Evolutionary conservation across 805 yeast species (phyloP).

Genomic region (Suhomyces emberorum): DNA sequence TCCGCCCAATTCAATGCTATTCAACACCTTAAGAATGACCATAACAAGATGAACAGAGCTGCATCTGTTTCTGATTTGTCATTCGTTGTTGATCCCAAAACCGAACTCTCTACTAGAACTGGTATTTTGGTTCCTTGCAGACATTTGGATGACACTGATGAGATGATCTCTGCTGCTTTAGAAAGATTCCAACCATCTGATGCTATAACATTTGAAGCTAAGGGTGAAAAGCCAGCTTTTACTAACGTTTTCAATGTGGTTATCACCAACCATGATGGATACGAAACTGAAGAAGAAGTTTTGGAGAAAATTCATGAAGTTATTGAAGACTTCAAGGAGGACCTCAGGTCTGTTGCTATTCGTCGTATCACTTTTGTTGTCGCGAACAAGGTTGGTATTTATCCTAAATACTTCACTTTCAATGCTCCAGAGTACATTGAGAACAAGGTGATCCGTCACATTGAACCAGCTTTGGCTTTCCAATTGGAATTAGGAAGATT

Average conservation of each 20-base stretch:
- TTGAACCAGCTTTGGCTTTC: slow-evolving; percentile 97
- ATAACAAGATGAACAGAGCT: slow-evolving; percentile 65
- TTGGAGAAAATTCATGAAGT: slow-evolving; percentile 60
- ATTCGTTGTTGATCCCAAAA: slow-evolving; percentile 67
- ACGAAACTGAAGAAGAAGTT: slow-evolving; percentile 65
- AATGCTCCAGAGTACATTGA: slow-evolving; percentile 83
- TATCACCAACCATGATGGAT: slow-evolving; percentile 71
- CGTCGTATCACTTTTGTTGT: slow-evolving; percentile 93
- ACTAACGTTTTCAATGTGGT: slow-evolving; percentile 83
- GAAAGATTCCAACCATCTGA: slow-evolving; percentile 58
- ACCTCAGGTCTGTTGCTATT: slow-evolving; percentile 64
- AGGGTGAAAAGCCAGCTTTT: slow-evolving; percentile 37
- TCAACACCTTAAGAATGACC: slow-evolving; percentile 48
- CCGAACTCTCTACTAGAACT: slow-evolving; percentile 70
- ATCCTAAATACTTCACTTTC: slow-evolving; percentile 95
- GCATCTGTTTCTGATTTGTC: slow-evolving; percentile 91
- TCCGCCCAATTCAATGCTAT: slow-evolving; percentile 73
- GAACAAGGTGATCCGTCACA: slow-evolving; percentile 93
- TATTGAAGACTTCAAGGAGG: slow-evolving; percentile 65
- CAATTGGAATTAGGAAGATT: slow-evolving; percentile 93
- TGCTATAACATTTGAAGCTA: slow-evolving; percentile 33
- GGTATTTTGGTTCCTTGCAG: slow-evolving; percentile 80
- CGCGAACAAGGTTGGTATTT: slow-evolving; percentile 78
- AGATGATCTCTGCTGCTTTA: slow-evolving; percentile 69
- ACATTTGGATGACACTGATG: slow-evolving; percentile 89